Evolutionary conservation across 1,139 yeast genomes (phyloP), one percentile per base, ranked within the genome.

Genomic region (Yamadazyma epiphylla): DNA sequence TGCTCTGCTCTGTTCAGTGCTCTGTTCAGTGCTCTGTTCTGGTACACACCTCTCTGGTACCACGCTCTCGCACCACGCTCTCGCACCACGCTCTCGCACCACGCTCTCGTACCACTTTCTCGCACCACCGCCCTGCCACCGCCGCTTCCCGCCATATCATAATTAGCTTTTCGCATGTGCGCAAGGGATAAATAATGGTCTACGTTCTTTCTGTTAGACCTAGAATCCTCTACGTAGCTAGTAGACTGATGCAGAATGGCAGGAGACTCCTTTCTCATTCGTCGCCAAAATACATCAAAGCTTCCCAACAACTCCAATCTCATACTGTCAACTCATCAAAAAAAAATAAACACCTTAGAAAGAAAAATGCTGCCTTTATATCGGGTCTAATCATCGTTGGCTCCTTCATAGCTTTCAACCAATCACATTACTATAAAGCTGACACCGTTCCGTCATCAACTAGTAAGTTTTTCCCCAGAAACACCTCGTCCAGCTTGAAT

Each of bases 361-460:
- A 51, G 36, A 54, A 60, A 21, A 58, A 56, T 32, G 69, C 66
- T 25, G 74, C 74, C 3, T 46, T 66, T 5, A 60, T 66, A 1
- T 60, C 70, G n/a, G 73, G 73, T 13, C 46, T 67, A 29, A 57
- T 68, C 25, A 60, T 67, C n/a, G 66, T 68, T 16, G 73, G 74
- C 4, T 61, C 70, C 5, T 68, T 64, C 37, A 56, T 68, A 21
- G 49, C 68, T 3, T 60, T 68, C 41, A 63, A 58, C 37, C 70
- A 59, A 42, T 52, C 68, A 15, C 60, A 63, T 40, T 64, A 65
- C 43, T 68, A 63, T 38, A 63, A 62, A 31, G 55, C 66, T 42
- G 74, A 68, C 37, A 60, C 70, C 3, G 49, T 62, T 13, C 69
- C 70, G 4, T 46, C 61, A 8, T 38, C 47, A 5, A 39, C 49